Conservation (phyloP, 371 early-diverging fungal species). For the Rhizomucor pusillus region DNA sequence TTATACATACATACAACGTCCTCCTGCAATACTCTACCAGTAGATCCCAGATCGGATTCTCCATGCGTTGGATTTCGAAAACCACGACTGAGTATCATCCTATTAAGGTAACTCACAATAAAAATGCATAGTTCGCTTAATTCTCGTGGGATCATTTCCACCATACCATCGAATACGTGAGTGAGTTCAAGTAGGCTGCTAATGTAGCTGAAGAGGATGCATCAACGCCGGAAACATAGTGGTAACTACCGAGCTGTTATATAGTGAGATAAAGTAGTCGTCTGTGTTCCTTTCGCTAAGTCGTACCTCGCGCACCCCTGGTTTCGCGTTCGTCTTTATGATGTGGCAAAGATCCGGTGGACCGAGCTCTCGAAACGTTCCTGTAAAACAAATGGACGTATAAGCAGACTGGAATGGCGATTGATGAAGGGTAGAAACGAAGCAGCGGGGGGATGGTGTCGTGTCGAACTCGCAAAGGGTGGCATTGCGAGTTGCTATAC, state of each 20-base stretch:
- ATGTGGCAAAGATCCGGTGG: slow-evolving; percentile 97
- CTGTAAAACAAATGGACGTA: slow-evolving; percentile 31
- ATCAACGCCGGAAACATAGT: slow-evolving; percentile 90
- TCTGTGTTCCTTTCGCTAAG: not conserved
- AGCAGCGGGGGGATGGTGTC: not conserved
- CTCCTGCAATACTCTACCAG: slow-evolving; percentile 39
- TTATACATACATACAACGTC: not conserved
- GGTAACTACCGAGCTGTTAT: slow-evolving; percentile 63
- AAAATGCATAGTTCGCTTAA: not conserved
- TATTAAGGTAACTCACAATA: slow-evolving; percentile 15
- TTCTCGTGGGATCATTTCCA: too few relatives aligned
- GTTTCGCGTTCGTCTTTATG: slow-evolving; percentile 82
- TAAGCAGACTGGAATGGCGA: not conserved
- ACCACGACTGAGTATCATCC: slow-evolving; percentile 73
- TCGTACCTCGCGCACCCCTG: slow-evolving; percentile 76
- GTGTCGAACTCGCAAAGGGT: not conserved
- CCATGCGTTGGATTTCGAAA: slow-evolving; percentile 66
- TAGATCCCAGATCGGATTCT: slow-evolving; percentile 71
- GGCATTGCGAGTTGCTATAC: not conserved
- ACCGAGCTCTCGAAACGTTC: slow-evolving; percentile 88
- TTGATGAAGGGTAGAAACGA: slow-evolving; percentile 2
- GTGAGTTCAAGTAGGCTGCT: slow-evolving; percentile 92
- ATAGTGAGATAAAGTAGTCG: not conserved
- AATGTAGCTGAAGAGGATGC: slow-evolving; percentile 93
- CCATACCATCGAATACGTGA: slow-evolving; percentile 87